These are phyloP conservation scores for Tetracentron sinense DNA, from an alignment of 164 flowering plant genomes.

Conservation along the genomic window DNA sequence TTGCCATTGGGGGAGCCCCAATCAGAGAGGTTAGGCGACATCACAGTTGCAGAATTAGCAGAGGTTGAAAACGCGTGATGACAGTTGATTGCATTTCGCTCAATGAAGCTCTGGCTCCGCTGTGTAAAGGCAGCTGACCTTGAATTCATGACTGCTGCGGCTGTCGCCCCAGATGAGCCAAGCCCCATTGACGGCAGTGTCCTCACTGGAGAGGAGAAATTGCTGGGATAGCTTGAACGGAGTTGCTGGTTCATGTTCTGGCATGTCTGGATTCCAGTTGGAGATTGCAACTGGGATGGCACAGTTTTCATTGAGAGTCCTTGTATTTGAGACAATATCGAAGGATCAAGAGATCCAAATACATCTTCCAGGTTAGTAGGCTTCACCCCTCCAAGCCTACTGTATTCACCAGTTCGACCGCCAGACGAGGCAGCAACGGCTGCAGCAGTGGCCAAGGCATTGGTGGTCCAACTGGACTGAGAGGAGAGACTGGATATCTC, in stretches of 20 bases:
- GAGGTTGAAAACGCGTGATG: slow-evolving; percentile 22
- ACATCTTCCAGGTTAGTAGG: slow-evolving; percentile 67
- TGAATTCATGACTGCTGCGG: slow-evolving; percentile 63
- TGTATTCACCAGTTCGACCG: slow-evolving; percentile 23
- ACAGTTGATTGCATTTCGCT: slow-evolving; percentile 41
- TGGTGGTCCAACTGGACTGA: slow-evolving; percentile 37
- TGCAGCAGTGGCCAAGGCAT: slow-evolving; percentile 22
- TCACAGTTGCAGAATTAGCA: slow-evolving; percentile 20
- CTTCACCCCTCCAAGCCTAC: slow-evolving; percentile 39
- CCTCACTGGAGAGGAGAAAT: slow-evolving; percentile 54
- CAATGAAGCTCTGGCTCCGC: slow-evolving; percentile 86
- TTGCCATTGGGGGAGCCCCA: slow-evolving; percentile 90
- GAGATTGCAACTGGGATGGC: slow-evolving; percentile 49
- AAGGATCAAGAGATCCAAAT: slow-evolving; percentile 53
- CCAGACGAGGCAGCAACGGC: slow-evolving; percentile 20
- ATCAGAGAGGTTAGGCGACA: slow-evolving; percentile 43
- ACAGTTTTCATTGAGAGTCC: slow-evolving; percentile 34
- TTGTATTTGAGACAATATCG: slow-evolving; percentile 47
- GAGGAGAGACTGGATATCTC: slow-evolving; percentile 57
- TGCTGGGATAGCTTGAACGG: slow-evolving; percentile 44
- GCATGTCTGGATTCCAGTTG: slow-evolving; percentile 46
- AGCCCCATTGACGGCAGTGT: slow-evolving; percentile 39
- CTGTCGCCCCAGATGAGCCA: slow-evolving; percentile 52
- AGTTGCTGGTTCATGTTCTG: slow-evolving; percentile 51
- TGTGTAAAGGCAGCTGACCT: slow-evolving; percentile 70